Base-by-base conservation (phyloP, 306 rosid genomes). In the Geum urbanum region DNA sequence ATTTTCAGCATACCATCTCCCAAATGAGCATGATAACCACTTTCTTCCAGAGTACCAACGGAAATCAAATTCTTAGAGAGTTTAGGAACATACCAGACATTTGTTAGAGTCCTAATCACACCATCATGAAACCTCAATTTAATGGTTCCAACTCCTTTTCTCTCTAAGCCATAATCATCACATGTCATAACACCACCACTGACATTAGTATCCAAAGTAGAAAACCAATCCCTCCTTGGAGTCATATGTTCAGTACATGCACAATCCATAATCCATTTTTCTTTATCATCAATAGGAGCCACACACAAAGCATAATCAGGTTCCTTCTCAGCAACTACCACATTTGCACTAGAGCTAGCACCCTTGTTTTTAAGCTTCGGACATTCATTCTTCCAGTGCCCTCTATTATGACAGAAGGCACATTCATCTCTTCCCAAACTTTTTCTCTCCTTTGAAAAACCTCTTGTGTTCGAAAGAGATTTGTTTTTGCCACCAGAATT, bases 261-360 rank as follows among this genome's bases (percentile, higher is more conserved):
- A 37, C 14, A 24, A 19, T 68, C 62, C 54, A 70, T 15, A 4
- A 57, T 16, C 66, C 66, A 56, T 5, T 9, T 8, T n/a, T 40
- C 47, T 32, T 51, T 46, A 24, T 24, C 27, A 24, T 24, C 27
- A 24, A 24, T 24, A 24, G 32, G 96, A 67, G 96, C 87, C 55
- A 90, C 87, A 50, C 85, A 73, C 66, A 63, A 5, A n/a, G 4
- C 67, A 63, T 19, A 12, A 20, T 63, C 18, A 63, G 7, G 20
- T 4, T 63, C 40, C 20, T 44, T 13, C 32, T 63, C 53, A 11
- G 7, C 22, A 12, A 20, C 0, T 44, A 18, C 58, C 8, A 67
- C 46, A 67, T 49, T 67, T 27, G 46, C 59, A 48, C 0, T 48
- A 16, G 46, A 6, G 5, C 2, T 16, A 32, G 0, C 15, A 8